These are phyloP conservation scores for Wallacemonas rigidus DNA, from an alignment of 208 protist genomes.

Conservation along the genomic window DNA sequence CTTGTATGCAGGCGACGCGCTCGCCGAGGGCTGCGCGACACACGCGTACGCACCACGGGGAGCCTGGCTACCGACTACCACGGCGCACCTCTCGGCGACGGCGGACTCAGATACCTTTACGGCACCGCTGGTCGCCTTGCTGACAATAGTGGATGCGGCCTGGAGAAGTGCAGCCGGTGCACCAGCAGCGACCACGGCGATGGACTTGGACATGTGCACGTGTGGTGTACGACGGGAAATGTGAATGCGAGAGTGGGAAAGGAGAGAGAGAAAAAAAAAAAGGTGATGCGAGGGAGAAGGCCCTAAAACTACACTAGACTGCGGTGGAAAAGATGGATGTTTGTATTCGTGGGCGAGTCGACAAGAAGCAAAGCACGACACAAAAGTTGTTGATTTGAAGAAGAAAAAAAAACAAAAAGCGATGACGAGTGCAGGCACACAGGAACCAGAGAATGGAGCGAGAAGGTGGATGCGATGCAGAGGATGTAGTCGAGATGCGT, in stretches of 20 bases:
- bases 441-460: neutral
- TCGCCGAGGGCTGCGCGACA: slow-evolving; percentile 42
- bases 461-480: neutral
- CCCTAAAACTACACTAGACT: neutral
- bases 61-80: slow-evolving; percentile 65
- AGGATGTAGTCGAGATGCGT: too few relatives aligned
- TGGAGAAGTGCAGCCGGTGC: slow-evolving; percentile 67
- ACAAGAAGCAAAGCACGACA: neutral
- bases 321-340: slow-evolving; percentile 16
- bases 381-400: neutral
- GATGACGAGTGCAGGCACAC: neutral
- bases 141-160: slow-evolving; percentile 54
- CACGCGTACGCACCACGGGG: slow-evolving; percentile 64
- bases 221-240: too few relatives aligned
- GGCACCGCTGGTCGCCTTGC: slow-evolving; percentile 63
- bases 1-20: slow-evolving; percentile 42
- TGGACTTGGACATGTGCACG: slow-evolving; percentile 65
- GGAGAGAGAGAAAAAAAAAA: slow-evolving; percentile 9
- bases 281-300: neutral
- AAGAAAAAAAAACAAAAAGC: neutral
- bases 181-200: slow-evolving; percentile 57
- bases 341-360: slow-evolving; percentile 7
- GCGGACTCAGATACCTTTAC: slow-evolving; percentile 44
- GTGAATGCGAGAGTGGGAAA: slow-evolving; percentile 8
- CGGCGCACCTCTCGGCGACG: slow-evolving; percentile 43